Evolutionary conservation across 2,329 filamentous ascomycete species (phyloP).

Genomic region (Beauveria scarabaeidicola): DNA sequence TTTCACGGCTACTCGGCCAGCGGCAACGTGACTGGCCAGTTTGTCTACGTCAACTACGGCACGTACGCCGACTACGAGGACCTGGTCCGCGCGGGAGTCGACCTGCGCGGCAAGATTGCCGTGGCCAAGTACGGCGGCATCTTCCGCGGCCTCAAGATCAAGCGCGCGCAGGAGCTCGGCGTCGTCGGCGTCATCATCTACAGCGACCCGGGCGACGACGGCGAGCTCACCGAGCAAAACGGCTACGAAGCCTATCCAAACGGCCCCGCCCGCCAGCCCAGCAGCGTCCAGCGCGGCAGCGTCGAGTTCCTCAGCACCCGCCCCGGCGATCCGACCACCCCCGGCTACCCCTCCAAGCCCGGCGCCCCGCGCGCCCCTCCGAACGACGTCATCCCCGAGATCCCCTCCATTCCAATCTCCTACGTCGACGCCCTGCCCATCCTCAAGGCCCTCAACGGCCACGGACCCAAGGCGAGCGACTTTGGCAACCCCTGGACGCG

Average conservation of each 20-base stretch:
- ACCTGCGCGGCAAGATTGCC: slow-evolving; percentile 76
- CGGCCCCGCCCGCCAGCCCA: slow-evolving; percentile 79
- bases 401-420: slow-evolving; percentile 86
- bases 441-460: slow-evolving; percentile 80
- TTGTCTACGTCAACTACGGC: slow-evolving; percentile 87
- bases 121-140: slow-evolving; percentile 77
- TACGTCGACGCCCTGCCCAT: slow-evolving; percentile 80
- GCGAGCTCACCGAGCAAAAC: slow-evolving; percentile 69
- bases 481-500: slow-evolving; percentile 64
- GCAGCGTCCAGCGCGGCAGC: slow-evolving; percentile 83
- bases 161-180: slow-evolving; percentile 82
- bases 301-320: slow-evolving; percentile 67
- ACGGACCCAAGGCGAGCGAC: slow-evolving; percentile 69
- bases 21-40: slow-evolving; percentile 81
- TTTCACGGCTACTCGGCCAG: slow-evolving; percentile 94
- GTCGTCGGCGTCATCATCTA: slow-evolving; percentile 83
- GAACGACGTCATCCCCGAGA: slow-evolving; percentile 64
- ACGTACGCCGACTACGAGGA: slow-evolving; percentile 82
- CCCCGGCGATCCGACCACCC: slow-evolving; percentile 77
- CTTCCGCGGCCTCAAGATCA: slow-evolving; percentile 87
- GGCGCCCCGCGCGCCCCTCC: slow-evolving; percentile 69
- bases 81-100: slow-evolving; percentile 64
- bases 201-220: slow-evolving; percentile 83
- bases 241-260: slow-evolving; percentile 73
- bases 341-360: slow-evolving; percentile 87